A percentile compares a stretch with the other conserved stretches of the same genome.
Conservation (phyloP, 2,329 filamentous ascomycete genomes). For the Ophiocordyceps camponoti-saundersi region DNA sequence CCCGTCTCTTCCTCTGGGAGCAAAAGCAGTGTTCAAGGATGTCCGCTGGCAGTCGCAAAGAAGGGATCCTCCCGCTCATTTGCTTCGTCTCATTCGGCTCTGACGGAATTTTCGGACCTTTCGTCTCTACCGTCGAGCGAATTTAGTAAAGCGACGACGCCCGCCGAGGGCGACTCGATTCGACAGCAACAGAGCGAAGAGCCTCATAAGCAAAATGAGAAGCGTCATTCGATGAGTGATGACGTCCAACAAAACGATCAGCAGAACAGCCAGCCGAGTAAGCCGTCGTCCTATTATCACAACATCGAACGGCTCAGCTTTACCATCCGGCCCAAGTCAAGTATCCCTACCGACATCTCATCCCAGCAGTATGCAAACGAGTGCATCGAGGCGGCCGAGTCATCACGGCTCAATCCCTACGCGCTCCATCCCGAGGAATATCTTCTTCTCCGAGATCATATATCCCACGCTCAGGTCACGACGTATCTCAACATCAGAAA, state of each 20-base stretch:
- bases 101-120: slow-evolving; percentile 38
- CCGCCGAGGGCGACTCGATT: slow-evolving; percentile 24
- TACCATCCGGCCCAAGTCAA: slow-evolving; percentile 58
- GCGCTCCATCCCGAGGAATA: slow-evolving; percentile 77
- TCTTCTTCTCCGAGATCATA: slow-evolving; percentile 57
- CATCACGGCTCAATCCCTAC: slow-evolving; percentile 79
- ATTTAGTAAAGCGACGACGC: slow-evolving; percentile 49
- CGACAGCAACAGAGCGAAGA: slow-evolving; percentile 8
- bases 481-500: slow-evolving; percentile 94
- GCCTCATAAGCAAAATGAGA: not conserved
- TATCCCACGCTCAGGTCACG: slow-evolving; percentile 80
- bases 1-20: not conserved
- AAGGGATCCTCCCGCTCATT: slow-evolving; percentile 21
- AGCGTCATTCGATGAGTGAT: not conserved
- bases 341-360: slow-evolving; percentile 61
- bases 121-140: slow-evolving; percentile 34
- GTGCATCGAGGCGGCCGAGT: slow-evolving; percentile 77
- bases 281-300: slow-evolving; percentile 10
- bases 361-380: slow-evolving; percentile 74
- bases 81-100: slow-evolving; percentile 33
- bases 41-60: slow-evolving; percentile 4
- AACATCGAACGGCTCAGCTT: slow-evolving; percentile 23
- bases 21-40: slow-evolving; percentile 4
- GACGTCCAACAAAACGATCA: not conserved
- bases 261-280: slow-evolving; percentile 1